Percentiles rank a stretch among this genome's conserved stretches.
phyloP scores from a whole-genome alignment of 2,329 filamentous ascomycete species.

The Colletotrichum sidae region DNA sequence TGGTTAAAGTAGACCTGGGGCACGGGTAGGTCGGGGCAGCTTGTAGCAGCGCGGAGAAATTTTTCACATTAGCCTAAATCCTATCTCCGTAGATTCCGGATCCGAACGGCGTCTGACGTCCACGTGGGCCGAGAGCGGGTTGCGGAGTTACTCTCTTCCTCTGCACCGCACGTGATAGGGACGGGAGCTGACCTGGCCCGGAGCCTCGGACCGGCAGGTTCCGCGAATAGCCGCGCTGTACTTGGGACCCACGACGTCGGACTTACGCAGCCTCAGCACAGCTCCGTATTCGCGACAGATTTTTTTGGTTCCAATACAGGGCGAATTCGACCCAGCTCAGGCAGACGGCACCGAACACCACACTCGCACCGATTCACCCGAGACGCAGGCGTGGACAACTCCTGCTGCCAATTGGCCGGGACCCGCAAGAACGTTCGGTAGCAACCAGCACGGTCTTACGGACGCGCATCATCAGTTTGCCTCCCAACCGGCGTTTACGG shows the following conservation, averaged over 20 bases:
- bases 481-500: slow-evolving; percentile 27
- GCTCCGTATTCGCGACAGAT: slow-evolving; percentile 34
- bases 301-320: slow-evolving; percentile 16
- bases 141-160: slow-evolving; percentile 21
- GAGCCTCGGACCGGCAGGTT: slow-evolving; percentile 18
- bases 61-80: too few species aligned
- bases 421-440: slow-evolving; percentile 13
- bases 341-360: slow-evolving; percentile 26
- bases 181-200: neutral
- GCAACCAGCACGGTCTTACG: slow-evolving; percentile 10
- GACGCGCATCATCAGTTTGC: slow-evolving; percentile 12
- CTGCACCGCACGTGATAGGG: neutral
- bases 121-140: neutral
- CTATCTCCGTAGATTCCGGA: too few species aligned
- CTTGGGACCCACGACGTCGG: slow-evolving; percentile 16
- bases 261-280: slow-evolving; percentile 26
- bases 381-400: slow-evolving; percentile 2
- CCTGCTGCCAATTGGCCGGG: slow-evolving; percentile 7
- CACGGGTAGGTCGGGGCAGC: too few species aligned
- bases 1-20: too few species aligned
- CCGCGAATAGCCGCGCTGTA: slow-evolving; percentile 7
- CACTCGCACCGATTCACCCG: slow-evolving; percentile 6
- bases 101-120: too few species aligned
- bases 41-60: too few species aligned
- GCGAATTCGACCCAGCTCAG: slow-evolving; percentile 7